Evolutionary conservation across 2,329 filamentous ascomycete species (phyloP).

Genomic region (Huntiella omanensis): DNA sequence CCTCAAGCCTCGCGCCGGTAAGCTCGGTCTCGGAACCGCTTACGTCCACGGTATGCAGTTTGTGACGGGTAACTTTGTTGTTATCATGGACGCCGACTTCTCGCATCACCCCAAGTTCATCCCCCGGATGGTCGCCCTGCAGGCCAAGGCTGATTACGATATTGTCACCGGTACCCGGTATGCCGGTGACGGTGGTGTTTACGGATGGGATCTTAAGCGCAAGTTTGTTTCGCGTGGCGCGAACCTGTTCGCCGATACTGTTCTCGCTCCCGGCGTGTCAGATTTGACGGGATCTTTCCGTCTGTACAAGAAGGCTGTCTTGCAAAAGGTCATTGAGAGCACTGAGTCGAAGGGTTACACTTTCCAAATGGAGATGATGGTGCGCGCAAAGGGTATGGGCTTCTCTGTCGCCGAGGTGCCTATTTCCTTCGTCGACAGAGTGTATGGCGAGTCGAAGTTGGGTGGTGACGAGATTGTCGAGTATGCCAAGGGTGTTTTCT

Average conservation of each 20-base stretch:
- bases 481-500: slow-evolving; percentile 73
- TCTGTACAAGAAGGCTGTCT: slow-evolving; percentile 76
- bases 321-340: slow-evolving; percentile 75
- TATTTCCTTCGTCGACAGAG: slow-evolving; percentile 84
- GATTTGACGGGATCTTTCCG: slow-evolving; percentile 91
- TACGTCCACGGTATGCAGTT: slow-evolving; percentile 91
- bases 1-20: slow-evolving; percentile 77
- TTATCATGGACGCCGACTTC: slow-evolving; percentile 99
- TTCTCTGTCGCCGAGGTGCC: slow-evolving; percentile 88
- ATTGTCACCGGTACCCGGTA: slow-evolving; percentile 96
- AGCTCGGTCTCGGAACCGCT: slow-evolving; percentile 89
- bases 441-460: slow-evolving; percentile 91
- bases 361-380: slow-evolving; percentile 99
- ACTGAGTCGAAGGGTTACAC: slow-evolving; percentile 95
- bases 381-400: slow-evolving; percentile 88
- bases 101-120: slow-evolving; percentile 99
- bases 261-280: slow-evolving; percentile 81
- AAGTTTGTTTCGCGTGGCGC: slow-evolving; percentile 72
- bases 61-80: slow-evolving; percentile 79
- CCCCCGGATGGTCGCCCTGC: slow-evolving; percentile 71
- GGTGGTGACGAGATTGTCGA: slow-evolving; percentile 91
- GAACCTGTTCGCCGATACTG: slow-evolving; percentile 89
- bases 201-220: slow-evolving; percentile 88
- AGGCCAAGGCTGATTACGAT: slow-evolving; percentile 64
- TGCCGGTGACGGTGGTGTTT: slow-evolving; percentile 74